These are phyloP conservation scores for Pythium dissotocum DNA, from an alignment of 352 stramenopile genomes.

Conservation along the genomic window DNA sequence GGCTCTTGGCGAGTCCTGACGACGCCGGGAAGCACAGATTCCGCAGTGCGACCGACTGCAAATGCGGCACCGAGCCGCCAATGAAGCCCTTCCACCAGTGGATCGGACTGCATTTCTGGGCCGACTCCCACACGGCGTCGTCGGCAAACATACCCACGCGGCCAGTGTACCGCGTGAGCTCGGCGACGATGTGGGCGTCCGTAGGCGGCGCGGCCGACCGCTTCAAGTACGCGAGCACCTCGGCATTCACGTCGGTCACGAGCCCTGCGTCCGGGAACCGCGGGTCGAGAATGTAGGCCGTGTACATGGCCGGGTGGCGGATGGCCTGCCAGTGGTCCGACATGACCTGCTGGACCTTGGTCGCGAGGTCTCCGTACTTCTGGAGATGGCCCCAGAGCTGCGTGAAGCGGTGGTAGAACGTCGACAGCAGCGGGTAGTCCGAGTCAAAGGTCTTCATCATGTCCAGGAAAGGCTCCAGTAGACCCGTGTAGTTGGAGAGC, in stretches of 20 bases:
- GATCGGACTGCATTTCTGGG: conserved; percentile 67
- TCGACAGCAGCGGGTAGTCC: conserved; percentile 63
- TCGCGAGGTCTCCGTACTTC: conserved; percentile 47
- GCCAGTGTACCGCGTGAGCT: conserved; percentile 69
- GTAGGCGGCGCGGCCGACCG: conserved; percentile 37
- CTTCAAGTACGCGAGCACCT: conserved; percentile 67
- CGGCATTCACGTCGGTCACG: conserved; percentile 51
- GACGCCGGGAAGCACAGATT: conserved; percentile 62
- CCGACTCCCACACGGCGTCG: conserved; percentile 74
- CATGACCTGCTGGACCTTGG: conserved; percentile 59
- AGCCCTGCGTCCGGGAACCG: conserved; percentile 57
- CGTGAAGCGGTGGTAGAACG: conserved; percentile 77
- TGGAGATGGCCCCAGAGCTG: conserved; percentile 64
- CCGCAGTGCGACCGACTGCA: conserved; percentile 62
- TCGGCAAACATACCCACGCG: conserved; percentile 65
- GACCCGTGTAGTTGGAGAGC: conserved; percentile 42
- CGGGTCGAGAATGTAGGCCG: conserved; percentile 75
- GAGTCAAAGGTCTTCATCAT: conserved; percentile 65
- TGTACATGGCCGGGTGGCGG: conserved; percentile 74
- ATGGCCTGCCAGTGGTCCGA: conserved; percentile 58
- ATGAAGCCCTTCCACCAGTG: conserved; percentile 86
- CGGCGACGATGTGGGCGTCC: conserved; percentile 56
- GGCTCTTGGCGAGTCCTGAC: conserved; percentile 50
- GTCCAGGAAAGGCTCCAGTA: conserved; percentile 75
- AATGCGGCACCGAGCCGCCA: conserved; percentile 62